A percentile compares a stretch with the other conserved stretches of the same genome.
Evolutionary conservation across 1,284 basidiomycete genomes (phyloP).

Genomic region (Cutaneotrichosporon curvatum): DNA sequence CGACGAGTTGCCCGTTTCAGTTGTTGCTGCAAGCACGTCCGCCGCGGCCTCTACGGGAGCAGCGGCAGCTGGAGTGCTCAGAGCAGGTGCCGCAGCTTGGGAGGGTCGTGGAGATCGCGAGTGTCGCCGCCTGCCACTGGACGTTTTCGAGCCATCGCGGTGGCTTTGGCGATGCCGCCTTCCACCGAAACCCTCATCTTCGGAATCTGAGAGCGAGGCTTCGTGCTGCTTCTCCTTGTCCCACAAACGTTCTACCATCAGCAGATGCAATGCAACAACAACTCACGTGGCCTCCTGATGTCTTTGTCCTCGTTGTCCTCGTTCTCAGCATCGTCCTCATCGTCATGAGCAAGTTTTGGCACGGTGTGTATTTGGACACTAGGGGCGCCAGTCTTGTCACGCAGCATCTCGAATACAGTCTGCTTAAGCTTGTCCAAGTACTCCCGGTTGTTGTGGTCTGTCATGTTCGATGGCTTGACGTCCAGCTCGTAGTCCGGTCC

Average conservation of each 20-base stretch:
- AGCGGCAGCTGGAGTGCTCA: background rate
- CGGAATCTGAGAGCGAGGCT: slow-evolving; percentile 49
- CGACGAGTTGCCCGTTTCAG: background rate
- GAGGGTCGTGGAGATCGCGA: slow-evolving; percentile 8
- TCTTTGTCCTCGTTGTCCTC: slow-evolving; percentile 73
- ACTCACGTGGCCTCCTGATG: slow-evolving; percentile 59
- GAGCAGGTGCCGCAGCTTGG: background rate
- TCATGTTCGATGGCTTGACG: slow-evolving; percentile 90
- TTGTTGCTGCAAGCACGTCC: background rate
- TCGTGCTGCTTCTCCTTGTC: slow-evolving; percentile 43
- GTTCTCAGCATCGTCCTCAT: slow-evolving; percentile 69
- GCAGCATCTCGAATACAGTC: slow-evolving; percentile 84
- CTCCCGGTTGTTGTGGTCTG: slow-evolving; percentile 87
- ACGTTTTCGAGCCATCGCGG: slow-evolving; percentile 15
- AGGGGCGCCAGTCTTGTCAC: slow-evolving; percentile 76
- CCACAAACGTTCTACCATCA: slow-evolving; percentile 32
- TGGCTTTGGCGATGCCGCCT: slow-evolving; percentile 41
- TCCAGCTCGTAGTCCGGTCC: slow-evolving; percentile 97
- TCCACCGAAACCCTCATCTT: slow-evolving; percentile 49
- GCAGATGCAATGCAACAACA: background rate
- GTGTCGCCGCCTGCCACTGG: slow-evolving; percentile 6
- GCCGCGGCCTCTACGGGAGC: background rate
- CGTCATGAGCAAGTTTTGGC: slow-evolving; percentile 69
- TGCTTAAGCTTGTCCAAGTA: slow-evolving; percentile 90
- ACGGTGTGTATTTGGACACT: slow-evolving; percentile 67